phyloP scores from a whole-genome alignment of 2,329 filamentous ascomycete genomes.

The Exophiala phaeomuriformis region DNA sequence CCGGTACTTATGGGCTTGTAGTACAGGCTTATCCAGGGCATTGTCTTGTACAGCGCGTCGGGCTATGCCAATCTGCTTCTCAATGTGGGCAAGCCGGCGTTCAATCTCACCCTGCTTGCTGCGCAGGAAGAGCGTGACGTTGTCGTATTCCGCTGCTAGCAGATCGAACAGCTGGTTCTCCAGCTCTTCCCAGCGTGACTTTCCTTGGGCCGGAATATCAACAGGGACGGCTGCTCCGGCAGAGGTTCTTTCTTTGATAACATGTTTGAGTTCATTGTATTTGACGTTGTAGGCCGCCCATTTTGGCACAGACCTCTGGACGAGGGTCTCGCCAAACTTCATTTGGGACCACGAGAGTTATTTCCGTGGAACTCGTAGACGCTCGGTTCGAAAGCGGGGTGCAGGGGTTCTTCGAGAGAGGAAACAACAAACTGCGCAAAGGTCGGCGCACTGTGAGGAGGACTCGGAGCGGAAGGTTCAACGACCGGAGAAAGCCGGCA shows the following conservation, averaged over 20 bases:
- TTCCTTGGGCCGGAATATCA: constrained; percentile 63
- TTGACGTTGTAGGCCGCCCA: constrained; percentile 83
- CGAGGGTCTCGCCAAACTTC: constrained; percentile 71
- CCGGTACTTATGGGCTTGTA: constrained; percentile 37
- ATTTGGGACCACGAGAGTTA: constrained; percentile 37
- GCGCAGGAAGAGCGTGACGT: constrained; percentile 68
- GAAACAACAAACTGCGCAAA: neutral
- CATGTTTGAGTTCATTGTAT: constrained; percentile 77
- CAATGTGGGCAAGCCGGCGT: constrained; percentile 50
- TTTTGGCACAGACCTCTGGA: constrained; percentile 69
- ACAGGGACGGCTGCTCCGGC: constrained; percentile 60
- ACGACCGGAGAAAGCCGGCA: too few species aligned
- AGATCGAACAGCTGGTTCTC: constrained; percentile 65
- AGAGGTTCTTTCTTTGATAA: constrained; percentile 74
- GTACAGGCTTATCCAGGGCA: constrained; percentile 13
- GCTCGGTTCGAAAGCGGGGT: neutral
- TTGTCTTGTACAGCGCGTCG: constrained; percentile 18
- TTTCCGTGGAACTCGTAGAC: neutral
- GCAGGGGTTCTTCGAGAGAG: neutral
- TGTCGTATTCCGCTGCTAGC: constrained; percentile 66
- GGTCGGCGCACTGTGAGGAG: too few species aligned
- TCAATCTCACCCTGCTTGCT: constrained; percentile 75
- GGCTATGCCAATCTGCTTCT: constrained; percentile 33
- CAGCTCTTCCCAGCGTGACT: constrained; percentile 54
- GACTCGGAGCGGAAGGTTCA: too few species aligned